phyloP scores from a whole-genome alignment of 306 rosid species.

The Cicer yamashitae region DNA sequence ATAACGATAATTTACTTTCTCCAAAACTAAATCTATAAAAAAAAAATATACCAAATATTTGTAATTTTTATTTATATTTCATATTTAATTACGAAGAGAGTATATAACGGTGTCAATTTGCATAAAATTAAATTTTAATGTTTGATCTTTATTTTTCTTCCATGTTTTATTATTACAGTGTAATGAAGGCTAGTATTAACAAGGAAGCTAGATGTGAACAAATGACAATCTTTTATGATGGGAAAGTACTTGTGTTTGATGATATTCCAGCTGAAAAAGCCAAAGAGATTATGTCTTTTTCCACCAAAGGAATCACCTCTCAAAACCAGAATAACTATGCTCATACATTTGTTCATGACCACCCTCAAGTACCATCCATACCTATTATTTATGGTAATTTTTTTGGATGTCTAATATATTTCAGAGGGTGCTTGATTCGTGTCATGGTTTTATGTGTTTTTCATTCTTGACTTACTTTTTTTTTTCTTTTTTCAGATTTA shows the following conservation, averaged over 20 bases:
- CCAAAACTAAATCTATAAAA: too few species aligned
- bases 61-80: too few species aligned
- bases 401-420: neutral
- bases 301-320: slow-evolving; percentile 44
- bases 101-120: neutral
- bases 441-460: slow-evolving; percentile 34
- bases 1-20: too few species aligned
- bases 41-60: too few species aligned
- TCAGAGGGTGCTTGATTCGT: neutral
- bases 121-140: neutral
- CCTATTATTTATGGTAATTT: slow-evolving; percentile 65
- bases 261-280: slow-evolving; percentile 70
- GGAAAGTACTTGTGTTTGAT: slow-evolving; percentile 73
- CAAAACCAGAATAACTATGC: slow-evolving; percentile 24
- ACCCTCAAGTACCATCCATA: slow-evolving; percentile 49
- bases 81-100: too few species aligned
- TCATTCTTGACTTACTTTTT: slow-evolving; percentile 26
- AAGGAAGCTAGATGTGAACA: slow-evolving; percentile 56
- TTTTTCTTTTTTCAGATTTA: slow-evolving; percentile 56
- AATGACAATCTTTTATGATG: slow-evolving; percentile 81
- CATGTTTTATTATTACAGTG: slow-evolving; percentile 43
- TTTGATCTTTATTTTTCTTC: too few species aligned
- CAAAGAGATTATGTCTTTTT: slow-evolving; percentile 68
- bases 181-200: slow-evolving; percentile 36
- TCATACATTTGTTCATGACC: slow-evolving; percentile 9